A percentile compares a stretch with the other conserved stretches of the same genome.
Evolutionary conservation across 768 basidiomycete species (phyloP).

Genomic region (Coprinopsis sp.): DNA sequence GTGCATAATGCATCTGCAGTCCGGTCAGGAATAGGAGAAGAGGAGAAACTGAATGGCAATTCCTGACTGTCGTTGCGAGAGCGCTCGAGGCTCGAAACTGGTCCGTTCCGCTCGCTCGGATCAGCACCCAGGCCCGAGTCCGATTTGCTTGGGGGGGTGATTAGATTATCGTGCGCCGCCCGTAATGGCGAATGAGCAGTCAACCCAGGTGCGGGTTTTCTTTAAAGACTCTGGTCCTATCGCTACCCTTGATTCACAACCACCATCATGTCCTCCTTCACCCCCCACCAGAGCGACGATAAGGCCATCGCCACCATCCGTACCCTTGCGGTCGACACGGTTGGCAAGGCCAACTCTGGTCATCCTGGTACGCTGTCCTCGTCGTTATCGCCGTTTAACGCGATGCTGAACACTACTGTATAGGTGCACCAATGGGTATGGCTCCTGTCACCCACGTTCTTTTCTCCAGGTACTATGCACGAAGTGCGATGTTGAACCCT

Average conservation of each 20-base stretch:
- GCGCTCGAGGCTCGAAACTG: too few species aligned
- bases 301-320: conserved; percentile 69
- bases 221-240: conserved; percentile 14
- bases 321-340: conserved; percentile 70
- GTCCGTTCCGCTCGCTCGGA: too few species aligned
- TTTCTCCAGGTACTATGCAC: conserved; percentile 55
- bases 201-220: conserved; percentile 11
- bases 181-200: conserved; percentile 5
- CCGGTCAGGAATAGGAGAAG: conserved; percentile 3
- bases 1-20: conserved; percentile 51
- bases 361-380: conserved; percentile 72
- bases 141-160: too few species aligned
- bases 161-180: conserved; percentile 4
- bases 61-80: conserved; percentile 4
- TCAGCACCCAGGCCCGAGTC: too few species aligned
- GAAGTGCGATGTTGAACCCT: conserved; percentile 1
- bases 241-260: conserved; percentile 14
- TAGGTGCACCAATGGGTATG: conserved; percentile 94
- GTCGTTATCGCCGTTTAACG: conserved; percentile 13
- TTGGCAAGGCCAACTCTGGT: conserved; percentile 88
- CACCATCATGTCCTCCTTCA: conserved; percentile 40
- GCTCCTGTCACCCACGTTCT: conserved; percentile 79
- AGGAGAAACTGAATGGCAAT: conserved; percentile 2
- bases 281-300: conserved; percentile 43
- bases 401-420: conserved; percentile 1